Evolutionary conservation across 805 yeast genomes (phyloP).

Genomic region (Spathaspora gorwiae): DNA sequence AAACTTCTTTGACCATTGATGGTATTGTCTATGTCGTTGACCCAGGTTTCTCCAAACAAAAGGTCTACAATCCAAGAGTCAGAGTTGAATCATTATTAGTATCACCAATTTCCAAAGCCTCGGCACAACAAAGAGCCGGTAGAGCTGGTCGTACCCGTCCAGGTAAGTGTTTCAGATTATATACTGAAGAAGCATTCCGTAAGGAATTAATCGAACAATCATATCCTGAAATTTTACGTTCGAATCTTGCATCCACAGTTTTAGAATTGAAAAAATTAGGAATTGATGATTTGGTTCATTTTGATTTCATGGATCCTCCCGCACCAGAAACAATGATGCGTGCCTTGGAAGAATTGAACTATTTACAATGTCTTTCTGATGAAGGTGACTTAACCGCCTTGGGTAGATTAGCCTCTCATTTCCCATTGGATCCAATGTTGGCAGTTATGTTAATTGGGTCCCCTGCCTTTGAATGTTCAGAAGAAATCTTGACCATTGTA

Average conservation of each 20-base stretch:
- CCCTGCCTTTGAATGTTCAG: slow-evolving; percentile 79
- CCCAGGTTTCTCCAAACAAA: slow-evolving; percentile 95
- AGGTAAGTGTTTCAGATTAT: slow-evolving; percentile 93
- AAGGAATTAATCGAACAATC: slow-evolving; percentile 92
- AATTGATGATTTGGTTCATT: slow-evolving; percentile 92
- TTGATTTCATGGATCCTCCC: slow-evolving; percentile 98
- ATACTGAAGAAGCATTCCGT: slow-evolving; percentile 94
- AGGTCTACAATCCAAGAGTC: slow-evolving; percentile 92
- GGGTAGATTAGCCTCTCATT: slow-evolving; percentile 86
- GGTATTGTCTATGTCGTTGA: slow-evolving; percentile 97
- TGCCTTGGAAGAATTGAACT: slow-evolving; percentile 91
- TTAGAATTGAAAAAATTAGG: slow-evolving; percentile 91
- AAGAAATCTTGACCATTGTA: slow-evolving; percentile 82
- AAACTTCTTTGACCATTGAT: slow-evolving; percentile 94
- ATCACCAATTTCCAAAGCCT: slow-evolving; percentile 94
- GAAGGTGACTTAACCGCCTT: slow-evolving; percentile 86
- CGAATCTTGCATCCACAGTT: slow-evolving; percentile 87
- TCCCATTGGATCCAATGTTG: slow-evolving; percentile 93
- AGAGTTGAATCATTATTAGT: slow-evolving; percentile 92
- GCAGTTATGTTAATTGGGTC: slow-evolving; percentile 91
- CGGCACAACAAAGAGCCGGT: slow-evolving; percentile 98
- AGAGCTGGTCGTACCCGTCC: slow-evolving; percentile 99
- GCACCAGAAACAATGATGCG: slow-evolving; percentile 99
- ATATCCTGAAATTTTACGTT: slow-evolving; percentile 90
- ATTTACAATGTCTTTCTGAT: slow-evolving; percentile 83